Percentiles rank a stretch among this genome's conserved stretches.
Evolutionary conservation across 495 filamentous ascomycete genomes (phyloP).

Genomic region (Aspergillus campestris): DNA sequence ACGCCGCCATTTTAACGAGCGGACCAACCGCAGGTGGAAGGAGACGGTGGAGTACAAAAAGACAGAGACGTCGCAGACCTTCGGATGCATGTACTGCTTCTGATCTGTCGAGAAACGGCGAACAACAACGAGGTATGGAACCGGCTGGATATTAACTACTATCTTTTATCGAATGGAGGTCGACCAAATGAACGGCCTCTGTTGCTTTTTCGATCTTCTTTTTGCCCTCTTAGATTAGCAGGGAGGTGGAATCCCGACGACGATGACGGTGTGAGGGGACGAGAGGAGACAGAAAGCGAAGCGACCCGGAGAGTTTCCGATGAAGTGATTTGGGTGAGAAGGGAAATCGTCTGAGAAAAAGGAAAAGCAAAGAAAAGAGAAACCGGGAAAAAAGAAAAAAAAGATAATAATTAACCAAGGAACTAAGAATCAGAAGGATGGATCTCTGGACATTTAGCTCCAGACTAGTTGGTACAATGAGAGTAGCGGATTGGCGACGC

Average conservation of each 20-base stretch:
- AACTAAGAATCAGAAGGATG: background rate
- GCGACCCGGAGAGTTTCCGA: background rate
- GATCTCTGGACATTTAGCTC: too few relatives aligned
- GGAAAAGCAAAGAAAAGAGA: conserved; percentile 1
- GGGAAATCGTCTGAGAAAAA: background rate
- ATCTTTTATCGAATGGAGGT: too few relatives aligned
- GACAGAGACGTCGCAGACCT: conserved; percentile 15
- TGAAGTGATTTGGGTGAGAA: background rate
- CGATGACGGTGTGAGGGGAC: background rate
- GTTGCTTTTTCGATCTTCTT: too few relatives aligned
- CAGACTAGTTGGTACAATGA: background rate
- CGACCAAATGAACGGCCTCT: too few relatives aligned
- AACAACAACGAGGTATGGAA: background rate
- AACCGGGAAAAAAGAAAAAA: conserved; percentile 2
- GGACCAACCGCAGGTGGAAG: conserved; percentile 30
- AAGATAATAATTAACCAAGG: conserved; percentile 4
- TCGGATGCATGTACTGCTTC: conserved; percentile 32
- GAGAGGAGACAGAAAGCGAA: background rate
- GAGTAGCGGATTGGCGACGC: too few relatives aligned
- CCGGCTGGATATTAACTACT: background rate
- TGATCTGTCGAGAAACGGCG: background rate
- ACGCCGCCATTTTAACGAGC: conserved; percentile 37
- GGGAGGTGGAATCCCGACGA: too few relatives aligned
- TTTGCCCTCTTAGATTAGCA: too few relatives aligned
- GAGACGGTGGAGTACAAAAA: conserved; percentile 23